phyloP scores from a whole-genome alignment of 164 flowering plant genomes.

The Macadamia tetraphylla region DNA sequence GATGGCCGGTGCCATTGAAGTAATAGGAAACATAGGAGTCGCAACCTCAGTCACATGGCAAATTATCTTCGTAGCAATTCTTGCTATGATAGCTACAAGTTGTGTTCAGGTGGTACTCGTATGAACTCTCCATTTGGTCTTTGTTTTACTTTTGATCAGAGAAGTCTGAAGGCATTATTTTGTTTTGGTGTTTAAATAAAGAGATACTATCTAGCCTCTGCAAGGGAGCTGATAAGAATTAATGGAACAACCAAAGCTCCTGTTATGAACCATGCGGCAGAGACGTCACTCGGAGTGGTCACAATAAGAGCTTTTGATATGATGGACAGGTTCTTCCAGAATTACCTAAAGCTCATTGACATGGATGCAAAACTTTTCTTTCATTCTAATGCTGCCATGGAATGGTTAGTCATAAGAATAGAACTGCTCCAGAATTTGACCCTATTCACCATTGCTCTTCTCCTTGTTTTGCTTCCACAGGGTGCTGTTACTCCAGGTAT shows the following conservation, averaged over 20 bases:
- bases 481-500: conserved; percentile 61
- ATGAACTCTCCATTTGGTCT: neutral
- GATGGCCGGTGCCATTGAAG: conserved; percentile 31
- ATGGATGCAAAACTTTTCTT: conserved; percentile 69
- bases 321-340: conserved; percentile 45
- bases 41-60: conserved; percentile 88
- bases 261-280: conserved; percentile 69
- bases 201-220: conserved; percentile 66
- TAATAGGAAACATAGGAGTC: conserved; percentile 33
- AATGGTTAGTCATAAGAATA: conserved; percentile 71
- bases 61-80: conserved; percentile 64
- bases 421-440: conserved; percentile 71
- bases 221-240: conserved; percentile 69
- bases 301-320: conserved; percentile 69
- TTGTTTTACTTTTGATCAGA: neutral
- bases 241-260: conserved; percentile 94
- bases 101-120: conserved; percentile 57
- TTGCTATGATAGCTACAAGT: conserved; percentile 34
- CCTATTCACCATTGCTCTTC: conserved; percentile 51
- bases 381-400: conserved; percentile 63
- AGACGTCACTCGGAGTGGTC: conserved; percentile 74
- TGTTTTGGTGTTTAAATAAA: conserved; percentile 13
- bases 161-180: neutral
- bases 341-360: conserved; percentile 58
- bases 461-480: conserved; percentile 58